Conservation (phyloP, 768 basidiomycete genomes). For the Leccinum arenicola region DNA sequence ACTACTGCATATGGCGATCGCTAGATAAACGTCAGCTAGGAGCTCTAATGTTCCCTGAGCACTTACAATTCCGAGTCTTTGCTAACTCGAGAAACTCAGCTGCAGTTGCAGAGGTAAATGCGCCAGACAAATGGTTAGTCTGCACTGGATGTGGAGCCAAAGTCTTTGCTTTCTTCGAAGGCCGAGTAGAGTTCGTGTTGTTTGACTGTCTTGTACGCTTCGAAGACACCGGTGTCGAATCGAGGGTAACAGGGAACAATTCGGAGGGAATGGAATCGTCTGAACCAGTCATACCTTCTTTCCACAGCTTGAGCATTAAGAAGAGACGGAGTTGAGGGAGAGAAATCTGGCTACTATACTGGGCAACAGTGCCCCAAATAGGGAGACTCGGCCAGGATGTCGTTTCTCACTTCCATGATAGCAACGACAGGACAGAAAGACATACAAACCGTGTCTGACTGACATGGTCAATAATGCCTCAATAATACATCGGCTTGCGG, state of each 20-base stretch:
- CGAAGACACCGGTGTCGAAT: conserved; percentile 2
- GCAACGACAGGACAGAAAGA: not conserved
- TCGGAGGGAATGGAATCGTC: conserved; percentile 22
- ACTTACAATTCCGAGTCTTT: conserved; percentile 24
- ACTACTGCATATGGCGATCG: conserved; percentile 18
- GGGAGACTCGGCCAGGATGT: not conserved
- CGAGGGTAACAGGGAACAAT: conserved; percentile 13
- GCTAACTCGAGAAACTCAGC: conserved; percentile 17
- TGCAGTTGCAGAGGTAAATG: conserved; percentile 6
- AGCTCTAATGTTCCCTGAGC: not conserved
- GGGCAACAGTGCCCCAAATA: conserved; percentile 3
- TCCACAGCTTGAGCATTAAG: conserved; percentile 25
- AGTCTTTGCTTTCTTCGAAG: conserved; percentile 13
- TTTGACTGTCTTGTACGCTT: conserved; percentile 14
- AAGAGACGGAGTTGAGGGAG: too few relatives aligned
- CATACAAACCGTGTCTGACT: conserved; percentile 3
- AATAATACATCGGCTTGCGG: conserved; percentile 29
- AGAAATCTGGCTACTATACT: not conserved
- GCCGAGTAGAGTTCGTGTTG: not conserved
- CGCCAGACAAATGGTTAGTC: not conserved
- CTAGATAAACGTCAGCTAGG: conserved; percentile 10
- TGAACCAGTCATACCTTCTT: conserved; percentile 8
- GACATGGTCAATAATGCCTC: conserved; percentile 55
- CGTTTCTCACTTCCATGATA: conserved; percentile 16
- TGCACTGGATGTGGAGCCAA: not conserved